Percentiles rank a stretch among this genome's conserved stretches.
Evolutionary conservation across 345 rosid species (phyloP).

Genomic region (Eucalyptus sideroxylon): DNA sequence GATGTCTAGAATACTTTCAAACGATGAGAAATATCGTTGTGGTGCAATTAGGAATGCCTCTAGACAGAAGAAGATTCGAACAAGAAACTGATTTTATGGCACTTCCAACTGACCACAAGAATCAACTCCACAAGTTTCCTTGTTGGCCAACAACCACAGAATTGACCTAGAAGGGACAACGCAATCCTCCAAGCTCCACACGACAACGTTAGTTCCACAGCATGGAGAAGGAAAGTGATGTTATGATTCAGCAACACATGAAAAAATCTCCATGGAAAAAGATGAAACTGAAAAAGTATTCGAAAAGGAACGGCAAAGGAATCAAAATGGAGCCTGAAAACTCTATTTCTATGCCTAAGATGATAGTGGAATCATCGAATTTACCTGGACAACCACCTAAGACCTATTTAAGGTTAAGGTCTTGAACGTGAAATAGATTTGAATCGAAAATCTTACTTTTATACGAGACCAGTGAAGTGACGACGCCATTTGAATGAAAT

Average conservation of each 20-base stretch:
- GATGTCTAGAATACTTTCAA: neutral
- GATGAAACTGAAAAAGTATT: neutral
- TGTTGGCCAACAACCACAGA: neutral
- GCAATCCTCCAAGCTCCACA: neutral
- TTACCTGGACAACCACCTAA: neutral
- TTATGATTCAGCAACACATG: neutral
- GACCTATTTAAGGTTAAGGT: neutral
- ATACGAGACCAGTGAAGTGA: neutral
- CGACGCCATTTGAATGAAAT: neutral
- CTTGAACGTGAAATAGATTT: neutral
- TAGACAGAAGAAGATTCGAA: neutral
- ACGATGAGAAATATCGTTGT: neutral
- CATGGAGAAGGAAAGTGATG: neutral
- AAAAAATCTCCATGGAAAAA: neutral
- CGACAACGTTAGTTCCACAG: neutral
- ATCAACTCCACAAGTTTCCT: neutral
- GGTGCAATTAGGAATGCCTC: neutral
- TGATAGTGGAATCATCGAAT: neutral
- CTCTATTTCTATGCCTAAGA: neutral
- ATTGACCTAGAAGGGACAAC: neutral
- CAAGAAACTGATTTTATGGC: neutral
- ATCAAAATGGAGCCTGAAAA: neutral
- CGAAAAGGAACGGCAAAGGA: neutral
- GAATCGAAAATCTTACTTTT: neutral
- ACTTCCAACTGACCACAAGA: neutral